These are phyloP conservation scores for Wickerhamiella alocasiicola DNA, from an alignment of 805 yeast genomes.

Conservation along the genomic window DNA sequence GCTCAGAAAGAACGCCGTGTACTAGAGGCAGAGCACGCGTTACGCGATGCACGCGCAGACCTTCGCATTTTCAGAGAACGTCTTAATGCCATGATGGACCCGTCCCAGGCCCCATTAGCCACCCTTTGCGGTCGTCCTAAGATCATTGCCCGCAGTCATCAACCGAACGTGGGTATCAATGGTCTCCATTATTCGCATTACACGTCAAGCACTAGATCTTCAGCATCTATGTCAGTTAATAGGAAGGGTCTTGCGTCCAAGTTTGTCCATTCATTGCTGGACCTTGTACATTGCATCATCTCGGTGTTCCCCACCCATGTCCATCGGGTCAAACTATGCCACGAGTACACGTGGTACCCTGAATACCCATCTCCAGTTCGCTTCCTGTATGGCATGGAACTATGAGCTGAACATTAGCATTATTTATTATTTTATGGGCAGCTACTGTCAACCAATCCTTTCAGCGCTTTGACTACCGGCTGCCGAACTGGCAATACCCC, in stretches of 20 bases:
- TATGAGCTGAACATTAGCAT: constrained; percentile 5
- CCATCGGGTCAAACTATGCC: not conserved
- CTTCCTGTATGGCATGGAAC: constrained; percentile 15
- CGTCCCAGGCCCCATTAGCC: constrained; percentile 13
- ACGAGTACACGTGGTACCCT: constrained; percentile 14
- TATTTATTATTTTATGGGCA: no score
- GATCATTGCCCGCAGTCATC: constrained; percentile 15
- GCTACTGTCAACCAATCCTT: no score
- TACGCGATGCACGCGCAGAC: constrained; percentile 22
- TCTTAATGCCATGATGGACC: constrained; percentile 16
- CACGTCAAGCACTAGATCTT: not conserved
- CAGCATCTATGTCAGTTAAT: not conserved
- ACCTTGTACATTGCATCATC: constrained; percentile 18
- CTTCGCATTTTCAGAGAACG: constrained; percentile 20
- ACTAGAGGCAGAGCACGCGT: constrained; percentile 26
- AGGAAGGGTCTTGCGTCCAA: constrained; percentile 11
- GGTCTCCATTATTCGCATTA: constrained; percentile 13
- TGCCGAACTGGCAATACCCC: no score
- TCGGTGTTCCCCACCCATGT: constrained; percentile 17
- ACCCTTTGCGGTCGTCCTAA: constrained; percentile 12
- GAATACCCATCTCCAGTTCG: constrained; percentile 20
- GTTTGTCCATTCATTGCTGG: constrained; percentile 18
- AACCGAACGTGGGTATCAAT: constrained; percentile 18
- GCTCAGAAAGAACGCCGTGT: constrained; percentile 28
- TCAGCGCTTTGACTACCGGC: no score